Evolutionary conservation across 1,139 yeast genomes (phyloP).

Genomic region (Kazachstania sp.): DNA sequence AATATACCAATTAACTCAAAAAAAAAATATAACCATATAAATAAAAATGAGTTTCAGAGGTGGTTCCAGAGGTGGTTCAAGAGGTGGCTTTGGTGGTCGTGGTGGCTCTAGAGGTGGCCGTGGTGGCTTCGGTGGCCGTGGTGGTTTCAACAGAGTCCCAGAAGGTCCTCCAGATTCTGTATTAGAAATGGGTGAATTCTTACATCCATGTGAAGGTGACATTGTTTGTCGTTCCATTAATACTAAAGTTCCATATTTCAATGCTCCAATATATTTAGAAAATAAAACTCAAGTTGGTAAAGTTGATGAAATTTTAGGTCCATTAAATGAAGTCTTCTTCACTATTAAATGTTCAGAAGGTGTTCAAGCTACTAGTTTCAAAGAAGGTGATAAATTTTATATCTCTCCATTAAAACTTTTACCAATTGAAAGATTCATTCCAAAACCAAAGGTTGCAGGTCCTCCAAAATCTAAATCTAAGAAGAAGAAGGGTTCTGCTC

Average conservation of each 20-base stretch:
- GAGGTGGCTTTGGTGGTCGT: constrained; percentile 25
- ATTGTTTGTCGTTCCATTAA: constrained; percentile 93
- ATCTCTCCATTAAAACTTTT: constrained; percentile 92
- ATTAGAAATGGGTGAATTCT: constrained; percentile 86
- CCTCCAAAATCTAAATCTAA: constrained; percentile 68
- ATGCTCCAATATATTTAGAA: constrained; percentile 95
- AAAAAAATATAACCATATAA: not conserved
- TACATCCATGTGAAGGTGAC: constrained; percentile 95
- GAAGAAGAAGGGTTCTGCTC: constrained; percentile 42
- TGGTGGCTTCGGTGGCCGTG: constrained; percentile 28
- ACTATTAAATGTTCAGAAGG: constrained; percentile 96
- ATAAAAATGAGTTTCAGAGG: constrained; percentile 23
- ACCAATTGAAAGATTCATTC: constrained; percentile 92
- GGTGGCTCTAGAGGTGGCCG: constrained; percentile 33
- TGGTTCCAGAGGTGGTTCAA: constrained; percentile 28
- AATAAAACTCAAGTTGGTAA: constrained; percentile 94
- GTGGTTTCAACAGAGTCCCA: constrained; percentile 28
- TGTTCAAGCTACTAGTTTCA: constrained; percentile 86
- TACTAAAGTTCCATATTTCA: constrained; percentile 92
- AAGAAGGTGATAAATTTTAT: constrained; percentile 90
- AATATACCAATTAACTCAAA: not conserved
- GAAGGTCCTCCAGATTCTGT: constrained; percentile 80
- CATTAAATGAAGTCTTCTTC: constrained; percentile 92
- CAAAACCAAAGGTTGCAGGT: constrained; percentile 78
- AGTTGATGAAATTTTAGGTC: constrained; percentile 97